These are phyloP conservation scores for Coemansia brasiliensis DNA, from an alignment of 192 early-diverging fungal species.

Conservation along the genomic window DNA sequence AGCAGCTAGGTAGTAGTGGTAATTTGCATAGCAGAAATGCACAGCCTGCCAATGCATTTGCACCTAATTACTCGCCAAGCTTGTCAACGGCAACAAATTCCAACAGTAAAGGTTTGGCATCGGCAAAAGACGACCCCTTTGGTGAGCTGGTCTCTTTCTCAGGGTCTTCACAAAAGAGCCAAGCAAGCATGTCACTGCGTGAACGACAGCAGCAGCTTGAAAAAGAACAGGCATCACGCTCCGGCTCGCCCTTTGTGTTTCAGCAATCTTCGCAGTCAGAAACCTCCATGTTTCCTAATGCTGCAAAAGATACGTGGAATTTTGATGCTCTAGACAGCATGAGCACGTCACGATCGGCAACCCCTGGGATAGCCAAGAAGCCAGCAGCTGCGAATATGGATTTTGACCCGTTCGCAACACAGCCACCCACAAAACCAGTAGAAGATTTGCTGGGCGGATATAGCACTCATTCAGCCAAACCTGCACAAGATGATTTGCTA, in stretches of 20 bases:
- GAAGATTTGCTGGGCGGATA: not conserved
- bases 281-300: constrained; percentile 3
- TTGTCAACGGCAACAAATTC: constrained; percentile 4
- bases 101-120: not conserved
- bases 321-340: constrained; percentile 46
- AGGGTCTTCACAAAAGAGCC: constrained; percentile 13
- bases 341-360: constrained; percentile 15
- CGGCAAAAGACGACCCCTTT: constrained; percentile 46
- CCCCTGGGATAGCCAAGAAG: not conserved
- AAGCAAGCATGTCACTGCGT: constrained; percentile 43
- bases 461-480: not conserved
- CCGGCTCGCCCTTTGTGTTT: constrained; percentile 23
- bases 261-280: constrained; percentile 8
- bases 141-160: constrained; percentile 53
- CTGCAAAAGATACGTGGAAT: constrained; percentile 38
- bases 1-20: no score
- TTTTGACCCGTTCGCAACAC: constrained; percentile 31
- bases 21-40: not conserved
- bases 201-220: constrained; percentile 47
- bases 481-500: no score
- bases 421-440: not conserved
- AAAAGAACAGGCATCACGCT: constrained; percentile 26
- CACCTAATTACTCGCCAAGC: constrained; percentile 47
- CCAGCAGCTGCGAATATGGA: constrained; percentile 21
- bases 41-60: constrained; percentile 1